These are phyloP conservation scores for Xylaria sp. DNA, from an alignment of 2,329 filamentous ascomycete species.

Conservation along the genomic window DNA sequence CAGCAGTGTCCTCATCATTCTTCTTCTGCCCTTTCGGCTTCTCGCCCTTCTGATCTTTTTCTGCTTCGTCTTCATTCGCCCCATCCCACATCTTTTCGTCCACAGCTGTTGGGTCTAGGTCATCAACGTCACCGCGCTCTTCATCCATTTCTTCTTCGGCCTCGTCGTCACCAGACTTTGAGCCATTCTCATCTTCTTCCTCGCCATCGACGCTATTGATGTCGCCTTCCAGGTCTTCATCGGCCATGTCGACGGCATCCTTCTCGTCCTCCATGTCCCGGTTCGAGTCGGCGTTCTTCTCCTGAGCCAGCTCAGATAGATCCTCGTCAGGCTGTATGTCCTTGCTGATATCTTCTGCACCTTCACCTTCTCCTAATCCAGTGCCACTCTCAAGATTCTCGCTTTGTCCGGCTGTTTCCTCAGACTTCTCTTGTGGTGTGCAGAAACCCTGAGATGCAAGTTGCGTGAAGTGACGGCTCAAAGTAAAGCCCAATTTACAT, in stretches of 20 bases:
- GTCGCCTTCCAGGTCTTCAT: slow-evolving; percentile 90
- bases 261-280: slow-evolving; percentile 80
- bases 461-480: slow-evolving; percentile 81
- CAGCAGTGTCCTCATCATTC: slow-evolving; percentile 68
- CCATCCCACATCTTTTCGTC: slow-evolving; percentile 99
- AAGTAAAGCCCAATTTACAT: slow-evolving; percentile 77
- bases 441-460: slow-evolving; percentile 91
- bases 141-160: slow-evolving; percentile 83
- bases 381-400: slow-evolving; percentile 91
- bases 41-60: slow-evolving; percentile 83
- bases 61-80: slow-evolving; percentile 78
- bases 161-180: slow-evolving; percentile 70
- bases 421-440: slow-evolving; percentile 82
- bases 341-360: slow-evolving; percentile 97
- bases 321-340: slow-evolving; percentile 95
- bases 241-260: slow-evolving; percentile 90
- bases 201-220: slow-evolving; percentile 72
- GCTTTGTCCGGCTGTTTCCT: slow-evolving; percentile 73
- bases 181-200: slow-evolving; percentile 68
- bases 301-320: slow-evolving; percentile 87
- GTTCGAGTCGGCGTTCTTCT: slow-evolving; percentile 73
- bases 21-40: slow-evolving; percentile 76
- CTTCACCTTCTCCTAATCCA: slow-evolving; percentile 93
- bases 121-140: slow-evolving; percentile 89
- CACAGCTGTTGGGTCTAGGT: slow-evolving; percentile 86